Base-by-base conservation (phyloP, 164 flowering plant genomes). In the Dillenia suffruticosa region DNA sequence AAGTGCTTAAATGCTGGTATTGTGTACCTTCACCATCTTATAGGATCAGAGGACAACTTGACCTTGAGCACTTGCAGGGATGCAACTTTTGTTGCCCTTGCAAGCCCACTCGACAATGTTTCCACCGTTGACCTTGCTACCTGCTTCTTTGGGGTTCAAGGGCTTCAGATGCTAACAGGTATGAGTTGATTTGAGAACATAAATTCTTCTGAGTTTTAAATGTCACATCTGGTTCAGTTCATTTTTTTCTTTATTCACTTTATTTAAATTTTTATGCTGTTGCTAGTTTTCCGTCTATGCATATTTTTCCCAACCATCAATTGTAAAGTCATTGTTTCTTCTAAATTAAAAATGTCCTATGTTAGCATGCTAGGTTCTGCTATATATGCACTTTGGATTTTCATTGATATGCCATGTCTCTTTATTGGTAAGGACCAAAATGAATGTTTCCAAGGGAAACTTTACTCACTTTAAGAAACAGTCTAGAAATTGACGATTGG, bases 21-120 rank as follows among this genome's bases (percentile, higher is more conserved):
- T 49, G 15, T 71, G 2, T 90, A 83, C 67, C 90, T 95, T 58
- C 92, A 72, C 52, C 81, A 66, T 57, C 76, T 85, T 45, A 62
- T 86, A 17, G 92, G 88, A 57, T 68, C 78, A 11, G 81, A 80
- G 58, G 79, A 75, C 74, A 95, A 90, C 72, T 47, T 84, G 71
- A 92, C 96, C 54, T 71, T 92, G 69, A 95, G 83, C 66, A 88
- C 90, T 53, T 95, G 98, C 74, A 77, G 97, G 17, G 97, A 90
- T 87, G 98, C 99, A 60, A 82, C 92, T 66, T 95, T 85, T 79
- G 87, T 75, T 65, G 76, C 96, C 45, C 80, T 95, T 66, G 89
- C 92, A 49, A 95, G 98, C 76, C 89, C 80, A 74, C 73, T 77
- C 70, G 88, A 83, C 58, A 63, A 76, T 57, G 44, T 32, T 3